Conservation (phyloP, 169 alveolate genomes). For the Plasmodium vinckei region DNA sequence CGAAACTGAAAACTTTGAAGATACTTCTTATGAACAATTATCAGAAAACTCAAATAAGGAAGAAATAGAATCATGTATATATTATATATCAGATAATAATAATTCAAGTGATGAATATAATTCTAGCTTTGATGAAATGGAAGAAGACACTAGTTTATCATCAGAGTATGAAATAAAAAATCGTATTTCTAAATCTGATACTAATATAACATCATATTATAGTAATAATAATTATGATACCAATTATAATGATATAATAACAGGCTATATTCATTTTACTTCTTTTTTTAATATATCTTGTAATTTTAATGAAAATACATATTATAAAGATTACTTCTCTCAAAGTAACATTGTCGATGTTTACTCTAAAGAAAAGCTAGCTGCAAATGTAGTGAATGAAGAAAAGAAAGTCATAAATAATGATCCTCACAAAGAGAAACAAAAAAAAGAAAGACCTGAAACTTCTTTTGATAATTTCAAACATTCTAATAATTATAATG, state of each 20-base stretch:
- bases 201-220: no score
- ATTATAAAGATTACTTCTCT: background rate
- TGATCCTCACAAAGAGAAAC: background rate
- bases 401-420: background rate
- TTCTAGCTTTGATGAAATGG: slow-evolving; percentile 34
- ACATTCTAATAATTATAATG: background rate
- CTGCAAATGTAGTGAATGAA: background rate
- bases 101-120: slow-evolving; percentile 57
- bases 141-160: background rate
- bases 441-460: no score
- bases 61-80: slow-evolving; percentile 6
- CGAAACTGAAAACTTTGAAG: background rate
- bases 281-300: slow-evolving; percentile 63
- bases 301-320: slow-evolving; percentile 18
- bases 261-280: slow-evolving; percentile 52
- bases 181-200: background rate
- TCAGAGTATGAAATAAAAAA: background rate
- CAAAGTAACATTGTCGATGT: background rate
- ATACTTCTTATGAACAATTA: background rate
- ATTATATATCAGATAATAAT: slow-evolving; percentile 47
- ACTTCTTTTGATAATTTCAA: background rate
- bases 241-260: slow-evolving; percentile 30
- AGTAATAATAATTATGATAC: background rate
- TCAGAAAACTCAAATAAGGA: background rate
- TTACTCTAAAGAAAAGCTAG: background rate